Evolutionary conservation across 306 rosid genomes (phyloP).

Genomic region (Calophaca sinica): DNA sequence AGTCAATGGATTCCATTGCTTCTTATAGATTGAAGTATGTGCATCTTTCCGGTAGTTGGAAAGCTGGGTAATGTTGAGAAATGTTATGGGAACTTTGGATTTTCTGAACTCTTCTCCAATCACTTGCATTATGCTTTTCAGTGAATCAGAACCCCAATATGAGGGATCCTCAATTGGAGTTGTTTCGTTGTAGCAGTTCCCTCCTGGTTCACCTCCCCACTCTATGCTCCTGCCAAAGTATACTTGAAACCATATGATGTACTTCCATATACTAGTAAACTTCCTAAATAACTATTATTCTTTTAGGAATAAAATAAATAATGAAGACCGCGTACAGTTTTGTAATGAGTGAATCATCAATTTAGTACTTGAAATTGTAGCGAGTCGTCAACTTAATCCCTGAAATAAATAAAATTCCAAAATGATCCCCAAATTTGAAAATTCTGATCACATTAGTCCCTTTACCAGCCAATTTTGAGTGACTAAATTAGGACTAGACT

Average conservation of each 20-base stretch:
- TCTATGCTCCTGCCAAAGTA: slow-evolving; percentile 70
- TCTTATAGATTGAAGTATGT: slow-evolving; percentile 91
- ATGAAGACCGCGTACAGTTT: not conserved
- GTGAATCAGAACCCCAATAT: slow-evolving; percentile 84
- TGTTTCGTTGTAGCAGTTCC: slow-evolving; percentile 91
- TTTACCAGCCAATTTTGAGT: too few relatives aligned
- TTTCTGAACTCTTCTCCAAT: slow-evolving; percentile 69
- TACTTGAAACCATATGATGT: not conserved
- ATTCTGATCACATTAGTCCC: too few relatives aligned
- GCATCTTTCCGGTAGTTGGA: slow-evolving; percentile 86
- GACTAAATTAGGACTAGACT: too few relatives aligned
- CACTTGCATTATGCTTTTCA: slow-evolving; percentile 77
- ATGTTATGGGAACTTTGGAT: slow-evolving; percentile 69
- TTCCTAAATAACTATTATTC: not conserved
- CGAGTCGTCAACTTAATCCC: too few relatives aligned
- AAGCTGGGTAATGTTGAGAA: slow-evolving; percentile 89
- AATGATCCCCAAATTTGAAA: too few relatives aligned
- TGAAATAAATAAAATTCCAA: too few relatives aligned
- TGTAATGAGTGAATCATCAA: too few relatives aligned
- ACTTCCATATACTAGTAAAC: not conserved
- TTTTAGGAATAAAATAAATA: not conserved
- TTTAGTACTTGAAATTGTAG: too few relatives aligned
- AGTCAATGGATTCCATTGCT: slow-evolving; percentile 85
- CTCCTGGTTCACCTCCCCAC: slow-evolving; percentile 77
- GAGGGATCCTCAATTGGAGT: slow-evolving; percentile 69